These are phyloP conservation scores for Orobanche coerulescens DNA, from an alignment of 257 asterid species.

Conservation along the genomic window DNA sequence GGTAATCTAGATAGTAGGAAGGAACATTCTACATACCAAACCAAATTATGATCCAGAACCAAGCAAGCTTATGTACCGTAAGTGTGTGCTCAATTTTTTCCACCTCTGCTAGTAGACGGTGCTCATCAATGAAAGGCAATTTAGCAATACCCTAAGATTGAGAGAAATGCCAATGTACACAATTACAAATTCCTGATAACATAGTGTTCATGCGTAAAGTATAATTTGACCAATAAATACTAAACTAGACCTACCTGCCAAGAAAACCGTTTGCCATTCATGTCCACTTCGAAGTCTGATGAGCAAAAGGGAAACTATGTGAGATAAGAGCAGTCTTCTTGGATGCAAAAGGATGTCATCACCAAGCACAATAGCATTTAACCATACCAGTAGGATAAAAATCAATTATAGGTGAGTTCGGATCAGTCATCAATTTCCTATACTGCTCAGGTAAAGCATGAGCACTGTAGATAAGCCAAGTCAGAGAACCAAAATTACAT, in stretches of 20 bases:
- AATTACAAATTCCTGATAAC: conserved; percentile 8
- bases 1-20: conserved; percentile 7
- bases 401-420: conserved; percentile 81
- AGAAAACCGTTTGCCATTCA: conserved; percentile 89
- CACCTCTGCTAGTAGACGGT: conserved; percentile 84
- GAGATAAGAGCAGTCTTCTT: background rate
- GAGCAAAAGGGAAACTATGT: conserved; percentile 16
- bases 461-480: conserved; percentile 51
- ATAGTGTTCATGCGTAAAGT: background rate
- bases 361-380: conserved; percentile 13
- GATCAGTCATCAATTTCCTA: conserved; percentile 87
- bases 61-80: conserved; percentile 37
- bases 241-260: conserved; percentile 55
- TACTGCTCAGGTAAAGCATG: conserved; percentile 90
- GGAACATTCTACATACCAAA: conserved; percentile 11
- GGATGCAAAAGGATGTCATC: background rate
- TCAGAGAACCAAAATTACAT: conserved; percentile 25
- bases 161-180: conserved; percentile 14
- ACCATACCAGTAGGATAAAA: conserved; percentile 83
- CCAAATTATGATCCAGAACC: background rate
- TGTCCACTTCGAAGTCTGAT: conserved; percentile 92
- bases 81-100: conserved; percentile 84
- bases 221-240: background rate
- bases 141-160: conserved; percentile 75
- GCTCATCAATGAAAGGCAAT: conserved; percentile 90